Conservation (phyloP, 345 rosid species). For the Melaleuca quinquenervia region DNA sequence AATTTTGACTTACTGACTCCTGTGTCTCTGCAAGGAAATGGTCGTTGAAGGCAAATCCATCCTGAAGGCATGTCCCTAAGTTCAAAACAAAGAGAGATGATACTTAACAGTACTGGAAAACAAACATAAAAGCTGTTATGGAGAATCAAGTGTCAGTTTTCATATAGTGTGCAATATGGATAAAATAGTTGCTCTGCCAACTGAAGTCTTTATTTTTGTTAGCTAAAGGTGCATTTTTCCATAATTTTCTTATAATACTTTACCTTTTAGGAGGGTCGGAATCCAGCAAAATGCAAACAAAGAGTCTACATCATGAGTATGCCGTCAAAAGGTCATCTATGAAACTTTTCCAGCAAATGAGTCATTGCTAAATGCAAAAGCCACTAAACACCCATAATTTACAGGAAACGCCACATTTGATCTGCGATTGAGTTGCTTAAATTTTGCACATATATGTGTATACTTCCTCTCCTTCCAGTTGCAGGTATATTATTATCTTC, state of each 20-base stretch:
- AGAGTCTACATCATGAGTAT: neutral
- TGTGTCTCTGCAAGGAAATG: constrained; percentile 42
- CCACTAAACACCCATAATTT: neutral
- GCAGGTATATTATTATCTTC: neutral
- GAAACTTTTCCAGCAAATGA: neutral
- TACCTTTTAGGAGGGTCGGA: neutral
- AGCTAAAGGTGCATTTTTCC: neutral
- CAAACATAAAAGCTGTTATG: neutral
- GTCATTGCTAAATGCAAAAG: neutral
- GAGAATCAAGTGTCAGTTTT: neutral
- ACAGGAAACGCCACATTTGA: neutral
- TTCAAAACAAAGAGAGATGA: neutral
- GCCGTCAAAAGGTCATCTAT: neutral
- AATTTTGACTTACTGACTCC: constrained; percentile 36
- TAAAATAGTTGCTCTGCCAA: neutral
- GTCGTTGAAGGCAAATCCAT: constrained; percentile 50
- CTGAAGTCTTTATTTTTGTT: neutral
- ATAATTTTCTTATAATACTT: neutral
- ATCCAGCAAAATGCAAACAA: neutral
- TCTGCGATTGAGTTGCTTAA: neutral
- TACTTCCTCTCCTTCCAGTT: neutral
- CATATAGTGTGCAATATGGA: neutral
- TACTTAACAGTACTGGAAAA: neutral
- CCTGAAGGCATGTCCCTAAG: constrained; percentile 12
- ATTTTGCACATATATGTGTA: neutral